Evolutionary conservation across 2,329 filamentous ascomycete species (phyloP).

Genomic region (Sporothrix variecibatus): DNA sequence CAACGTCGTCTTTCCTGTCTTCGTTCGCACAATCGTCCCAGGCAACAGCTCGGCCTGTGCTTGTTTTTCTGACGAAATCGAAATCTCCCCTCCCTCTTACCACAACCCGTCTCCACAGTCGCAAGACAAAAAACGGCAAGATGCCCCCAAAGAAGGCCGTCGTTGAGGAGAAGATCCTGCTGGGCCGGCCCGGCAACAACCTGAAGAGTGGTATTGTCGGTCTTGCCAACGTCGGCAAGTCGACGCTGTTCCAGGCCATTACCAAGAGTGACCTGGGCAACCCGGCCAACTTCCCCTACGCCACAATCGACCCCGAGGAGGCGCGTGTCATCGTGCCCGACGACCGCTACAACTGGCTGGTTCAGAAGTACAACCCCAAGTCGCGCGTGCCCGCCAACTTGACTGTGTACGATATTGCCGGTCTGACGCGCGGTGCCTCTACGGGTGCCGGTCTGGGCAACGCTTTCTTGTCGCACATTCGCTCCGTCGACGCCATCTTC

Average conservation of each 20-base stretch:
- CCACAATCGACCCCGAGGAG: slow-evolving; percentile 98
- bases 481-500: slow-evolving; percentile 97
- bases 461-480: slow-evolving; percentile 96
- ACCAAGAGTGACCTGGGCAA: slow-evolving; percentile 97
- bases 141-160: slow-evolving; percentile 96
- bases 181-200: slow-evolving; percentile 96
- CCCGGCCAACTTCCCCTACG: slow-evolving; percentile 98
- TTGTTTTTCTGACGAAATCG: neutral
- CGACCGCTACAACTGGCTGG: slow-evolving; percentile 93
- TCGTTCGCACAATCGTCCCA: slow-evolving; percentile 48
- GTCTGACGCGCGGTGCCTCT: slow-evolving; percentile 91
- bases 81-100: neutral
- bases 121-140: slow-evolving; percentile 60
- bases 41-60: slow-evolving; percentile 16
- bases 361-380: slow-evolving; percentile 96
- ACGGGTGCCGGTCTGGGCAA: slow-evolving; percentile 98
- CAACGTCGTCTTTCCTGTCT: slow-evolving; percentile 50
- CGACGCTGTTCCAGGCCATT: slow-evolving; percentile 98
- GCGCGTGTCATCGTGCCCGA: slow-evolving; percentile 96
- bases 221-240: slow-evolving; percentile 98
- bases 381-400: slow-evolving; percentile 95
- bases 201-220: slow-evolving; percentile 99
- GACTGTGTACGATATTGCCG: slow-evolving; percentile 98
- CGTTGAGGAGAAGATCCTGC: slow-evolving; percentile 91
- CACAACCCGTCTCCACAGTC: slow-evolving; percentile 36